Evolutionary conservation across 306 rosid species (phyloP), one percentile per base, ranked within the genome.

Genomic region (Fragaria nilgerrensis): DNA sequence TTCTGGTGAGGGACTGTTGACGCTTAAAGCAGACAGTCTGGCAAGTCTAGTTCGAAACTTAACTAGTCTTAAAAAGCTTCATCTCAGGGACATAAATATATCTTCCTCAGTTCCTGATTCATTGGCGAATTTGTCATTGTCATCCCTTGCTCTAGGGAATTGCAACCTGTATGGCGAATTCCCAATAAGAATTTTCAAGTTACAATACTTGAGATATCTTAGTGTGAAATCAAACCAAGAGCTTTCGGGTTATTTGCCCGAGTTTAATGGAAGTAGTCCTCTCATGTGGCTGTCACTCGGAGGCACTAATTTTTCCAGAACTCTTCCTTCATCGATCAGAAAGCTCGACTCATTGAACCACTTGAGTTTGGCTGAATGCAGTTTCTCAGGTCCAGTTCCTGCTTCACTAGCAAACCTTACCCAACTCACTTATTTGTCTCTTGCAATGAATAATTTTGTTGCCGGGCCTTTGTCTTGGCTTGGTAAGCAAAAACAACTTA

Each of bases 381-480:
- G n/a, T 0, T 72, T 50, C 27, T 72, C 43, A 25, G 62, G 75
- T 25, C 49, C 8, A 43, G 53, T 79, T 67, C 63, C 83, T 19
- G 1, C 3, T 34, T 52, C 22, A 27, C 7, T 72, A 1, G 44
- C 37, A 52, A 72, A 72, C 61, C 76, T 72, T 10, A 52, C 76
- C 5, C 5, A 49, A 25, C 64, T 72, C 4, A 9, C 0, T 2
- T 7, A 19, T 20, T 8, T 53, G 23, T 19, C 25, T 2, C 23
- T 53, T 19, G 59, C 1, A 53, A 1, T 0, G 11, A 19, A 17
- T 20, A 0, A 17, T 19, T 19, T 53, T 19, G 25, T 49, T 49
- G 9, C 3, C 59, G 59, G 59, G 7, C 25, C 25, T 0, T 53
- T 53, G 25, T 7, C 59, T 7, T 53, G 59, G 59, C 3, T 53